phyloP scores from a whole-genome alignment of 345 rosid species.

The Citrus trifoliata region DNA sequence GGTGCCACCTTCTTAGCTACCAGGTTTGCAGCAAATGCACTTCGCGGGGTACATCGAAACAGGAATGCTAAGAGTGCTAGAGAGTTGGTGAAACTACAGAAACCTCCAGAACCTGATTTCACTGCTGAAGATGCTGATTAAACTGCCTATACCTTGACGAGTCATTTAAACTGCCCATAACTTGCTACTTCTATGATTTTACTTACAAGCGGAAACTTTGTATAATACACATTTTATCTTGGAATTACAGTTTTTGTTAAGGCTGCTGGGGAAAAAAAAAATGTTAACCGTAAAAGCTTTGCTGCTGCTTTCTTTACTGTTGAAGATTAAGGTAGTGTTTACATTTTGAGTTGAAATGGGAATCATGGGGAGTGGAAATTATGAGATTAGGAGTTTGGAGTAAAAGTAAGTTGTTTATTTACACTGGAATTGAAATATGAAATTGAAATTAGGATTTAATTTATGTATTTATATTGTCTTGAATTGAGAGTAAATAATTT shows the following conservation, averaged over 20 bases:
- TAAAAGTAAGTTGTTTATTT: too few relatives aligned
- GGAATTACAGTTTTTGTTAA: not conserved
- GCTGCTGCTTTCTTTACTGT: not conserved
- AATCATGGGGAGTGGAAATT: too few relatives aligned
- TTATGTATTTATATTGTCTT: too few relatives aligned
- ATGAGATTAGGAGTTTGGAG: fast-evolving
- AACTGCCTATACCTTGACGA: not conserved
- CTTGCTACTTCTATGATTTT: not conserved
- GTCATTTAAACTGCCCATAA: not conserved
- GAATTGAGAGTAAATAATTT: too few relatives aligned
- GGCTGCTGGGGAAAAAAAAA: not conserved
- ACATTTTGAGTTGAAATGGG: too few relatives aligned
- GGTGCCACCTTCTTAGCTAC: slow-evolving; percentile 92
- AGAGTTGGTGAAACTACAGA: slow-evolving; percentile 73
- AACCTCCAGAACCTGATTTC: slow-evolving; percentile 96
- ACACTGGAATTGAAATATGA: too few relatives aligned
- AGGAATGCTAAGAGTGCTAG: slow-evolving; percentile 67
- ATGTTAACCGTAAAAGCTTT: not conserved
- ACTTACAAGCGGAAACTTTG: not conserved
- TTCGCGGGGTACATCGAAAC: slow-evolving; percentile 77
- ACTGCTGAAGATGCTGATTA: slow-evolving; percentile 68
- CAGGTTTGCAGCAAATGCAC: slow-evolving; percentile 88
- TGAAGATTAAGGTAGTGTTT: too few relatives aligned
- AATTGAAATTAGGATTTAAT: too few relatives aligned
- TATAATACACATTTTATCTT: not conserved